Conservation (phyloP, 768 basidiomycete genomes). For the Hysterangium stoloniferum region DNA sequence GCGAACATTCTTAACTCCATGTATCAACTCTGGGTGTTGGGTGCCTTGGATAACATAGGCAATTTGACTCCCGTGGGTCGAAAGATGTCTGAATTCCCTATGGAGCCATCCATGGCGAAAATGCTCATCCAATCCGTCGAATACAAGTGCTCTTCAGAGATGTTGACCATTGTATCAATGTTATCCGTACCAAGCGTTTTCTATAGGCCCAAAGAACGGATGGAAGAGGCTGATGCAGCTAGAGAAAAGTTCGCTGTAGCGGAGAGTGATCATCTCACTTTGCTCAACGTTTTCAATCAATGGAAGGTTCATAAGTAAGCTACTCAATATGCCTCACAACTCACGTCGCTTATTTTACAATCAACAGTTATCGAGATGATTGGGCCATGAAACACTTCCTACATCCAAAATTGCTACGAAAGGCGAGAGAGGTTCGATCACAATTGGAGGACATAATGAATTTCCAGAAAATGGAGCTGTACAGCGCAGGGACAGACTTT, state of each 20-base stretch:
- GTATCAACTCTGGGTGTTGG: conserved; percentile 99
- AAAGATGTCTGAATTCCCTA: conserved; percentile 99
- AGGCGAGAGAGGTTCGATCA: conserved; percentile 88
- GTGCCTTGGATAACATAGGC: conserved; percentile 95
- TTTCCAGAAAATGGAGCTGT: conserved; percentile 91
- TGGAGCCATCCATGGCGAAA: conserved; percentile 99
- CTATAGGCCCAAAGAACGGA: conserved; percentile 92
- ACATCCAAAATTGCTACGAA: conserved; percentile 91
- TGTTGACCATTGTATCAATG: conserved; percentile 99
- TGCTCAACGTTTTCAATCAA: conserved; percentile 94
- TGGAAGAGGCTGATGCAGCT: conserved; percentile 97
- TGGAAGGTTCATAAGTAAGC: conserved; percentile 94
- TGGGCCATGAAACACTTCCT: conserved; percentile 95
- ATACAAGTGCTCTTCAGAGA: conserved; percentile 87
- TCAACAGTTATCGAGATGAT: conserved; percentile 74
- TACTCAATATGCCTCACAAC: background rate
- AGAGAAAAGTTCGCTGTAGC: conserved; percentile 98
- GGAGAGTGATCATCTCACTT: conserved; percentile 93
- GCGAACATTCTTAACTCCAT: conserved; percentile 98
- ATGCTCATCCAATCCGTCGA: conserved; percentile 97
- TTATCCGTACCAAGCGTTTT: conserved; percentile 96
- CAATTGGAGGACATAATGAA: conserved; percentile 99
- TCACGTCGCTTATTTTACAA: conserved; percentile 13
- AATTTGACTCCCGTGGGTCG: conserved; percentile 86
- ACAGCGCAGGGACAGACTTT: conserved; percentile 91